Evolutionary conservation across 2,329 filamentous ascomycete genomes (phyloP).

Genomic region (Talaromyces sp.): DNA sequence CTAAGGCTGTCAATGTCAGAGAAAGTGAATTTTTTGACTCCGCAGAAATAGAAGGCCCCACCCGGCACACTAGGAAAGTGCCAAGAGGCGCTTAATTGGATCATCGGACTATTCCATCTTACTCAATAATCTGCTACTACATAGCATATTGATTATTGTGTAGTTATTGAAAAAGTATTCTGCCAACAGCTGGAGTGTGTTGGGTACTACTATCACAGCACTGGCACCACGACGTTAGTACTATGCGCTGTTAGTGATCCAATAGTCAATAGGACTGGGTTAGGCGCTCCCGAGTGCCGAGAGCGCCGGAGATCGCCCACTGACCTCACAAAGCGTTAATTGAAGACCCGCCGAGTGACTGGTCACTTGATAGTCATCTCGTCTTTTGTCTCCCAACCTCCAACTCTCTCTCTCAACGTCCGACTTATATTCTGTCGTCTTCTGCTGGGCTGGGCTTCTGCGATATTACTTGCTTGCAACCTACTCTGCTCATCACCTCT

Average conservation of each 20-base stretch:
- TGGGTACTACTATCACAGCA: not conserved
- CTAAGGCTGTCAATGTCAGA: not conserved
- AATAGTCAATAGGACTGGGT: not conserved
- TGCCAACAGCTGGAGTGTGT: not conserved
- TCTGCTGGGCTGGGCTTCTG: not conserved
- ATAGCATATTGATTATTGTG: not conserved
- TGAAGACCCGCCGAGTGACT: not conserved
- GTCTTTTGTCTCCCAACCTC: not conserved
- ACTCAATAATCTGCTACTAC: too few relatives aligned
- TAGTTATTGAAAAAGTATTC: not conserved
- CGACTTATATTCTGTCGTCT: not conserved
- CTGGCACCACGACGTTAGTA: not conserved
- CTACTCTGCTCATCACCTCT: not conserved
- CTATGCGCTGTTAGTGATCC: not conserved
- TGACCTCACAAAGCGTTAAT: conserved; percentile 3
- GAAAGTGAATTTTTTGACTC: conserved; percentile 8
- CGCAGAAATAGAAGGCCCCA: not conserved
- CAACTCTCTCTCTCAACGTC: not conserved
- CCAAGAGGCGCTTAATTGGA: not conserved
- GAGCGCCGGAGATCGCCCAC: not conserved
- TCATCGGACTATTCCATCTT: not conserved
- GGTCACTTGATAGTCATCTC: not conserved
- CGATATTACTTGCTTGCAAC: not conserved
- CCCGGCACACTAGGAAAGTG: not conserved
- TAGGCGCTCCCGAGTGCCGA: not conserved